Evolutionary conservation across 2,329 filamentous ascomycete species (phyloP).

Genomic region (Hymenoscyphus fraxineus): DNA sequence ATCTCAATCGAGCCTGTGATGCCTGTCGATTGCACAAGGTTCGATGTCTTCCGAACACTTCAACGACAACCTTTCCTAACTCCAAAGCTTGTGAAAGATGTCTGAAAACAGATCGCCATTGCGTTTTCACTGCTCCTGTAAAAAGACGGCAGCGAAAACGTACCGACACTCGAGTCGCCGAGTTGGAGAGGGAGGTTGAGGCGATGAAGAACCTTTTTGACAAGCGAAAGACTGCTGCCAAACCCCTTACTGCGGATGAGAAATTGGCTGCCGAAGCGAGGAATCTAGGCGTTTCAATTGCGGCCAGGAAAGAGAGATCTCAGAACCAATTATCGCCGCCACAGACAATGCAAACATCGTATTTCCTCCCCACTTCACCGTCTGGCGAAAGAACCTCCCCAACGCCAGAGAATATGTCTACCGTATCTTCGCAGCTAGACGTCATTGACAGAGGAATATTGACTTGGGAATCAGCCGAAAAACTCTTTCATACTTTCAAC

Average conservation of each 20-base stretch:
- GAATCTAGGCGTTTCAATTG: background rate
- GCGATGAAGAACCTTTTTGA: slow-evolving; percentile 37
- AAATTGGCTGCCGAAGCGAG: background rate
- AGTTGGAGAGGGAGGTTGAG: slow-evolving; percentile 39
- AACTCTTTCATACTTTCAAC: slow-evolving; percentile 54
- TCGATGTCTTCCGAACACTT: slow-evolving; percentile 35
- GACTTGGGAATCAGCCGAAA: slow-evolving; percentile 48
- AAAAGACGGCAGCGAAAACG: slow-evolving; percentile 39
- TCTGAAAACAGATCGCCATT: slow-evolving; percentile 34
- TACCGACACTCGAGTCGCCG: slow-evolving; percentile 40
- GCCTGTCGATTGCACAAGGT: slow-evolving; percentile 39
- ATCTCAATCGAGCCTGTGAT: slow-evolving; percentile 37
- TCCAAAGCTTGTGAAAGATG: slow-evolving; percentile 36
- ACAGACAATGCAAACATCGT: background rate
- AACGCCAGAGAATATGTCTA: background rate
- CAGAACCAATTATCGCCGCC: background rate
- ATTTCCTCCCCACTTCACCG: background rate
- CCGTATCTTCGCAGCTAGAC: slow-evolving; percentile 27
- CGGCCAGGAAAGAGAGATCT: background rate
- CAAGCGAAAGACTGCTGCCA: slow-evolving; percentile 10
- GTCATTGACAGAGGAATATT: slow-evolving; percentile 56
- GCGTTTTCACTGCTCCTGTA: slow-evolving; percentile 37
- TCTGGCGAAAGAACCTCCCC: background rate
- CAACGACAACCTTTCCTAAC: slow-evolving; percentile 2
- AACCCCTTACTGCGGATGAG: background rate